These are phyloP conservation scores for Ochetophila trinervis DNA, from an alignment of 306 rosid genomes.

Conservation along the genomic window DNA sequence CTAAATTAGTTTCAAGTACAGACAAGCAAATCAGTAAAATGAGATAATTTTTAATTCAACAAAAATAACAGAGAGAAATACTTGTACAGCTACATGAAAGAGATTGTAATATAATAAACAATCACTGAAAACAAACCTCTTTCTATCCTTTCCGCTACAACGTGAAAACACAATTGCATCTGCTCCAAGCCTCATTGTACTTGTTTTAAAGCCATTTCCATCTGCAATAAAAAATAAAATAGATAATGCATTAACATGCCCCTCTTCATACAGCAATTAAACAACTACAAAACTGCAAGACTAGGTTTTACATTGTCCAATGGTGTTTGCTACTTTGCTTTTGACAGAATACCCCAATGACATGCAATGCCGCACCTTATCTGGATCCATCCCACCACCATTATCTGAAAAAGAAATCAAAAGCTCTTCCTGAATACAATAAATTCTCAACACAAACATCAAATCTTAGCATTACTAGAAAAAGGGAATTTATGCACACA, in stretches of 20 bases:
- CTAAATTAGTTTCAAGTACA: conserved; percentile 30
- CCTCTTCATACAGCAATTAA: conserved; percentile 8
- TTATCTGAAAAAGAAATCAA: conserved; percentile 64
- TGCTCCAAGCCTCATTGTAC: conserved; percentile 99
- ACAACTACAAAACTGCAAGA: conserved; percentile 11
- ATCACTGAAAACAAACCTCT: conserved; percentile 46
- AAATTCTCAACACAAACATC: conserved; percentile 4
- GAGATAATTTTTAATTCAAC: no score
- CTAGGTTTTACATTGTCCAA: conserved; percentile 69
- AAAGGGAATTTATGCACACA: no score
- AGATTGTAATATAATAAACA: conserved; percentile 17
- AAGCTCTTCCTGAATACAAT: conserved; percentile 10
- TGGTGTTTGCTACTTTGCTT: conserved; percentile 86
- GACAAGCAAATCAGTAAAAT: neutral
- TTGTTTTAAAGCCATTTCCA: conserved; percentile 98
- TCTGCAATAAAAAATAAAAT: conserved; percentile 37
- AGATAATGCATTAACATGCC: conserved; percentile 15
- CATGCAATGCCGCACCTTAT: conserved; percentile 98
- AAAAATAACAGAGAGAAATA: no score
- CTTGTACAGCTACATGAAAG: neutral
- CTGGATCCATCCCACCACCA: conserved; percentile 99
- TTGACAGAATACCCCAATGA: conserved; percentile 88
- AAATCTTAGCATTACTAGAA: neutral
- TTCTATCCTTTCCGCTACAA: conserved; percentile 55
- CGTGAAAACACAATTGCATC: conserved; percentile 95